Conservation (phyloP, 2,329 filamentous ascomycete genomes). For the Fusarium tjaetaba region DNA sequence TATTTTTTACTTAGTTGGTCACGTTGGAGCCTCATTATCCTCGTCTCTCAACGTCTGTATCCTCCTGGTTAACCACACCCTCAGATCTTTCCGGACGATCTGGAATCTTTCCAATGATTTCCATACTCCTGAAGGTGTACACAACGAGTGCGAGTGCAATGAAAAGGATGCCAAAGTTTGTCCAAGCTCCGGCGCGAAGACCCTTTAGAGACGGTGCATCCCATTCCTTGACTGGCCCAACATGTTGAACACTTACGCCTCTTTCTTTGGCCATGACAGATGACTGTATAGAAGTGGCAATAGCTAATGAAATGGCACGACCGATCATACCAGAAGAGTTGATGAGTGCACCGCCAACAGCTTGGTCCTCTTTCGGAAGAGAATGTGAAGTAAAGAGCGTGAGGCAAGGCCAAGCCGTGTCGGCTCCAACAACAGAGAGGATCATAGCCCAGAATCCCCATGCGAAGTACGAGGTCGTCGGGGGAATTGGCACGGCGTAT, state of each 20-base stretch:
- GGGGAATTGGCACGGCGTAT: constrained; percentile 71
- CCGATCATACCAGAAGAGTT: constrained; percentile 74
- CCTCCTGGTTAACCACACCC: constrained; percentile 37
- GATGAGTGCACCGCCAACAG: constrained; percentile 73
- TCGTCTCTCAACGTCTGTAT: constrained; percentile 30
- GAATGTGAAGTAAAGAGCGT: constrained; percentile 73
- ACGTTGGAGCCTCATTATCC: background rate
- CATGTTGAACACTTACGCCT: constrained; percentile 55
- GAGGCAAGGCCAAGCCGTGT: constrained; percentile 72
- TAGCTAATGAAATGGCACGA: constrained; percentile 71
- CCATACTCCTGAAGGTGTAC: constrained; percentile 61
- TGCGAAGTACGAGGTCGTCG: constrained; percentile 71
- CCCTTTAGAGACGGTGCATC: constrained; percentile 59
- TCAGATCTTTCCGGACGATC: constrained; percentile 27
- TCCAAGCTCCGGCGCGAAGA: constrained; percentile 61
- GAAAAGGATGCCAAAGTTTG: constrained; percentile 60
- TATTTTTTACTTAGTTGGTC: background rate
- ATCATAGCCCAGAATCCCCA: constrained; percentile 74
- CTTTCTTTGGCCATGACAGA: constrained; percentile 64
- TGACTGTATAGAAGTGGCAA: constrained; percentile 72
- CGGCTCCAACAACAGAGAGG: constrained; percentile 71
- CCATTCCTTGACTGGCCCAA: constrained; percentile 54
- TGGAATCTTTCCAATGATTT: constrained; percentile 59
- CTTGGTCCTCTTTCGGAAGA: constrained; percentile 71
- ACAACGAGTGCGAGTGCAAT: constrained; percentile 56